Evolutionary conservation across 768 basidiomycete genomes (phyloP).

Genomic region (Pisolithus microcarpus): DNA sequence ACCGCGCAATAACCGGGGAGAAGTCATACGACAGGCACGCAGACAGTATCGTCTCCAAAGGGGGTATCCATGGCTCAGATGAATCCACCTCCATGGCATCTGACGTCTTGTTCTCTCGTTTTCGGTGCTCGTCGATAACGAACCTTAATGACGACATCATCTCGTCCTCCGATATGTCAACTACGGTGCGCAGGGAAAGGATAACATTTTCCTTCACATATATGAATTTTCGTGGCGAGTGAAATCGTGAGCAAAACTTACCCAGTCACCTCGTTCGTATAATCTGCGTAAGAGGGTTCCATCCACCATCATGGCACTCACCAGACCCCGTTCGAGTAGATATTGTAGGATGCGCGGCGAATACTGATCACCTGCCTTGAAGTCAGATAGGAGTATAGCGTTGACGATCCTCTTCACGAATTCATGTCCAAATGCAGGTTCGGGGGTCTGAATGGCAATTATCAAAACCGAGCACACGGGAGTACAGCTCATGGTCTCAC

Average conservation of each 20-base stretch:
- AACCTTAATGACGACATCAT: conserved; percentile 46
- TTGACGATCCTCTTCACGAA: conserved; percentile 57
- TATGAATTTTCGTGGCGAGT: neutral
- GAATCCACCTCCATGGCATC: conserved; percentile 34
- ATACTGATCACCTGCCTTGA: conserved; percentile 35
- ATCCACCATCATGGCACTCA: conserved; percentile 57
- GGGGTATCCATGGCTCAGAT: conserved; percentile 21
- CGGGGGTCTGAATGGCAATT: conserved; percentile 6
- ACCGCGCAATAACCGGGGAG: conserved; percentile 33
- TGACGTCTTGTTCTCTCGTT: conserved; percentile 5
- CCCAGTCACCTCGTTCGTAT: conserved; percentile 61
- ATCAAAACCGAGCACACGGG: neutral
- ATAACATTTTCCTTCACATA: conserved; percentile 32
- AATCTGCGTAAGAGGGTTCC: conserved; percentile 52
- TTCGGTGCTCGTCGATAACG: conserved; percentile 36
- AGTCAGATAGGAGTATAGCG: conserved; percentile 39
- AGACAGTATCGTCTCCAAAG: conserved; percentile 32
- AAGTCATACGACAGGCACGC: conserved; percentile 35
- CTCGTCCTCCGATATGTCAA: conserved; percentile 61
- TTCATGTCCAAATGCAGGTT: conserved; percentile 30
- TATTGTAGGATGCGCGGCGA: conserved; percentile 49
- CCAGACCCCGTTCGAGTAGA: conserved; percentile 49
- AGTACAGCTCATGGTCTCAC: neutral
- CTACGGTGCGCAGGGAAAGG: conserved; percentile 45
- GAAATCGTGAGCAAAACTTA: conserved; percentile 19